Evolutionary conservation across 805 yeast species (phyloP).

Genomic region (Candida railenensis): DNA sequence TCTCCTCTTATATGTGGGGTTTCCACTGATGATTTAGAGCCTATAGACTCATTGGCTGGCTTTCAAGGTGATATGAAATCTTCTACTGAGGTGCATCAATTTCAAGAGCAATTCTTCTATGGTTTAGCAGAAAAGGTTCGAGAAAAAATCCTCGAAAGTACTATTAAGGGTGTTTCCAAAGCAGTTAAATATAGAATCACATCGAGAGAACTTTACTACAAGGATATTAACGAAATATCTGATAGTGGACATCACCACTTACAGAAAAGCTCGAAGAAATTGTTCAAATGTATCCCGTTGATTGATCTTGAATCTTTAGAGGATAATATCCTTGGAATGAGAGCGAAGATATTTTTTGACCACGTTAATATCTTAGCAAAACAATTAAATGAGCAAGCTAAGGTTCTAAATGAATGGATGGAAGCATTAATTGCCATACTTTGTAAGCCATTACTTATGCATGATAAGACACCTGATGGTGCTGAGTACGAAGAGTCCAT

Average conservation of each 20-base stretch:
- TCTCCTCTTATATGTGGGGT: conserved; percentile 21
- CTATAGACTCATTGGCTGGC: conserved; percentile 7
- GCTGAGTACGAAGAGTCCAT: conserved; percentile 78
- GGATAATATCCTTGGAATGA: conserved; percentile 18
- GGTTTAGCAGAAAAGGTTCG: conserved; percentile 35
- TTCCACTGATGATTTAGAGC: conserved; percentile 9
- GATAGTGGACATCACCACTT: conserved; percentile 31
- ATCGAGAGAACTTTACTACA: conserved; percentile 16
- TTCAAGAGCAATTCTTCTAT: conserved; percentile 30
- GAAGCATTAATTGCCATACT: conserved; percentile 42
- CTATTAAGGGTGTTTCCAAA: conserved; percentile 27
- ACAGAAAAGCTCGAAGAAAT: conserved; percentile 33
- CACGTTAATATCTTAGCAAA: conserved; percentile 17
- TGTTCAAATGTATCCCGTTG: conserved; percentile 29
- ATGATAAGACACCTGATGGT: conserved; percentile 58
- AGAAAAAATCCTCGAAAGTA: conserved; percentile 27
- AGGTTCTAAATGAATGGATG: conserved; percentile 52
- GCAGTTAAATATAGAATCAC: conserved; percentile 23
- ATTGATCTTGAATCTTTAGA: conserved; percentile 17
- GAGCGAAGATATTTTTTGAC: conserved; percentile 18
- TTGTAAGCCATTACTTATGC: conserved; percentile 45
- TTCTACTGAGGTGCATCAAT: conserved; percentile 12
- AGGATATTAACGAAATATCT: conserved; percentile 10
- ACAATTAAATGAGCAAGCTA: conserved; percentile 53
- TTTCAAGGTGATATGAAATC: conserved; percentile 1